Conservation (phyloP, 2,329 filamentous ascomycete genomes). For the Myriosclerotinia duriaeana region DNA sequence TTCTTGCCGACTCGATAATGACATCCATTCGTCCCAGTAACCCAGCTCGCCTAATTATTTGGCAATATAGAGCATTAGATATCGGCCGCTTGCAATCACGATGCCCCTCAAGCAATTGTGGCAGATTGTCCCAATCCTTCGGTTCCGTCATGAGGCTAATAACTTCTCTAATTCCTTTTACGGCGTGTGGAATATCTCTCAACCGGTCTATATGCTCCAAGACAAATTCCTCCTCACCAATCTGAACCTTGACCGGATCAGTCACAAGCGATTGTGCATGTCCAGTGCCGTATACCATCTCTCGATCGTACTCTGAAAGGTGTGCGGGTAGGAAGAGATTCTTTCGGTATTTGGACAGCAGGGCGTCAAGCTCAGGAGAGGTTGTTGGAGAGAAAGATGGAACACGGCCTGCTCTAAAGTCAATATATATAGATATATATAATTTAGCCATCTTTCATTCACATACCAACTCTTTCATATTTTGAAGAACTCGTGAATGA, state of each 20-base stretch:
- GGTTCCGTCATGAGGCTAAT: constrained; percentile 38
- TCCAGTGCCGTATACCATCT: constrained; percentile 51
- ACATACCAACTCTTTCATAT: constrained; percentile 34
- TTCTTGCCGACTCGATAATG: constrained; percentile 38
- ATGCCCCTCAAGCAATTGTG: constrained; percentile 38
- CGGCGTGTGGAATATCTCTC: constrained; percentile 31
- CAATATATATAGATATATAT: background rate
- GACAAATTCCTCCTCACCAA: constrained; percentile 51
- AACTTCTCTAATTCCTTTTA: constrained; percentile 25
- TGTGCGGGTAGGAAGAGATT: constrained; percentile 62
- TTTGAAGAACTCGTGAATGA: constrained; percentile 37
- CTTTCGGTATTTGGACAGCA: constrained; percentile 54
- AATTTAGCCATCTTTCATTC: background rate
- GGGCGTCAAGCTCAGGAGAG: constrained; percentile 52
- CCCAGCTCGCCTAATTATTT: constrained; percentile 29
- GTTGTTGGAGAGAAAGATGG: constrained; percentile 51
- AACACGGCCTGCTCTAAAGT: constrained; percentile 30
- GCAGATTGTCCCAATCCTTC: constrained; percentile 41
- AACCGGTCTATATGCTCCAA: constrained; percentile 35
- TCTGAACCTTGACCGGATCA: constrained; percentile 58
- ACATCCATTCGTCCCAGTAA: constrained; percentile 33
- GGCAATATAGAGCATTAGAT: background rate
- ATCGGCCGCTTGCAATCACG: constrained; percentile 24
- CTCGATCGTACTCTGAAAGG: constrained; percentile 54
- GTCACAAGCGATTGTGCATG: constrained; percentile 50